Conservation (phyloP, 108 stramenopile species). For the Nannochloropsis granulata region DNA sequence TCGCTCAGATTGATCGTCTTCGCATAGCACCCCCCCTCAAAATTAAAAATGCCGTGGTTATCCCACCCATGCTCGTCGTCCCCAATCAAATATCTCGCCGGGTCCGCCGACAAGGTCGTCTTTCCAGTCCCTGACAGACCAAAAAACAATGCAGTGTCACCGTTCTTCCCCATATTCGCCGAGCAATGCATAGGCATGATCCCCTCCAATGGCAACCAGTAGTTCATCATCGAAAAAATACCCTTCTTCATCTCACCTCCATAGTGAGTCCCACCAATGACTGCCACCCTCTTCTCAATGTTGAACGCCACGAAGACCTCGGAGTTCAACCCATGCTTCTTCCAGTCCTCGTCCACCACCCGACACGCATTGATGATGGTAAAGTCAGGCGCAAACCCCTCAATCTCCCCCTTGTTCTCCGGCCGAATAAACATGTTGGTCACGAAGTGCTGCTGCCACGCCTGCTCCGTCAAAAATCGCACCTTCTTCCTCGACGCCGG, state of each 20-base stretch:
- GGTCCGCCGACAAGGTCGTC: slow-evolving; percentile 89
- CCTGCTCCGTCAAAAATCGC: slow-evolving; percentile 91
- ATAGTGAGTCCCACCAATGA: slow-evolving; percentile 92
- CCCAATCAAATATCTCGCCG: slow-evolving; percentile 79
- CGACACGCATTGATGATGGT: slow-evolving; percentile 91
- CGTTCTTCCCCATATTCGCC: slow-evolving; percentile 60
- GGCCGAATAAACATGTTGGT: slow-evolving; percentile 97
- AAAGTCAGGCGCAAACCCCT: slow-evolving; percentile 79
- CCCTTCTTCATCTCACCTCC: slow-evolving; percentile 99
- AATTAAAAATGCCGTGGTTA: slow-evolving; percentile 89
- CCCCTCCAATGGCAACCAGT: slow-evolving; percentile 77
- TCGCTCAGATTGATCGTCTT: slow-evolving; percentile 87
- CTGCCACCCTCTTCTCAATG: slow-evolving; percentile 73
- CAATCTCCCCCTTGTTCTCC: slow-evolving; percentile 40
- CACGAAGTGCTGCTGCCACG: slow-evolving; percentile 90
- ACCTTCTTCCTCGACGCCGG: slow-evolving; percentile 68
- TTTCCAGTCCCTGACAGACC: slow-evolving; percentile 89
- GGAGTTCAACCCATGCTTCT: slow-evolving; percentile 67
- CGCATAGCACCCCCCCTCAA: slow-evolving; percentile 97
- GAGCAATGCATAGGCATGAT: slow-evolving; percentile 95
- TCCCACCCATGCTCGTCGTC: slow-evolving; percentile 70
- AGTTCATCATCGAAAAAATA: slow-evolving; percentile 95
- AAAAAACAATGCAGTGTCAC: slow-evolving; percentile 69
- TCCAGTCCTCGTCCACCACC: slow-evolving; percentile 68
- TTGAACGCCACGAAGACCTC: slow-evolving; percentile 93